These are phyloP conservation scores for Yamadazyma atlantica DNA, from an alignment of 1,139 yeast species.

Conservation along the genomic window DNA sequence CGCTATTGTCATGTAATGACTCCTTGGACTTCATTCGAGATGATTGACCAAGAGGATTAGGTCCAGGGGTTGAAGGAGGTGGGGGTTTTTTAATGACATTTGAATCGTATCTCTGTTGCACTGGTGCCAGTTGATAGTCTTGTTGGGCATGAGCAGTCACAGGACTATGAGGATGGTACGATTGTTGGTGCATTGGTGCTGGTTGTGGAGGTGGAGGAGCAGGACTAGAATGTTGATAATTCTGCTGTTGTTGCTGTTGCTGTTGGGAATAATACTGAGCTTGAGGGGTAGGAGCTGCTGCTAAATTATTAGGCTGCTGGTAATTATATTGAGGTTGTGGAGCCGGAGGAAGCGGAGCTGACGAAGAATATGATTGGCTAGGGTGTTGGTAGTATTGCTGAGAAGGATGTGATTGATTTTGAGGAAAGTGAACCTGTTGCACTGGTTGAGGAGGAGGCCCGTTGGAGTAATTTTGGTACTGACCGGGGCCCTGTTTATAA, in stretches of 20 bases:
- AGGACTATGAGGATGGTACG: not conserved
- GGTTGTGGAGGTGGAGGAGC: conserved; percentile 9
- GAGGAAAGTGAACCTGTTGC: conserved; percentile 12
- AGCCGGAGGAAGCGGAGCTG: too few species aligned
- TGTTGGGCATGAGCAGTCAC: conserved; percentile 2
- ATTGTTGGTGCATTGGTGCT: conserved; percentile 6
- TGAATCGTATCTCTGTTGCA: conserved; percentile 15
- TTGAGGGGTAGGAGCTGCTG: conserved; percentile 13
- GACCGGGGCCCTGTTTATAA: conserved; percentile 13
- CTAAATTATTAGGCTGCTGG: conserved; percentile 14
- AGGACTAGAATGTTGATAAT: conserved; percentile 5
- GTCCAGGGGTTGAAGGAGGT: conserved; percentile 7
- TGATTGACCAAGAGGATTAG: conserved; percentile 5
- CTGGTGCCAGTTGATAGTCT: conserved; percentile 8
- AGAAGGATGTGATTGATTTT: conserved; percentile 13
- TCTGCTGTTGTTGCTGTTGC: conserved; percentile 10
- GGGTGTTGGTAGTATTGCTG: conserved; percentile 12
- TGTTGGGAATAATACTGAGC: conserved; percentile 11
- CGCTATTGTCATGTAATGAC: conserved; percentile 13
- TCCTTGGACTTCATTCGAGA: conserved; percentile 15
- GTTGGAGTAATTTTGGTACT: conserved; percentile 1
- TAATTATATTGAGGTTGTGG: conserved; percentile 13
- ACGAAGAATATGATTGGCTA: conserved; percentile 4
- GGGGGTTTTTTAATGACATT: conserved; percentile 19
- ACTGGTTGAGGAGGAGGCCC: conserved; percentile 9